phyloP scores from a whole-genome alignment of 129 eudicot genomes.

The Scalesia atractyloides region DNA sequence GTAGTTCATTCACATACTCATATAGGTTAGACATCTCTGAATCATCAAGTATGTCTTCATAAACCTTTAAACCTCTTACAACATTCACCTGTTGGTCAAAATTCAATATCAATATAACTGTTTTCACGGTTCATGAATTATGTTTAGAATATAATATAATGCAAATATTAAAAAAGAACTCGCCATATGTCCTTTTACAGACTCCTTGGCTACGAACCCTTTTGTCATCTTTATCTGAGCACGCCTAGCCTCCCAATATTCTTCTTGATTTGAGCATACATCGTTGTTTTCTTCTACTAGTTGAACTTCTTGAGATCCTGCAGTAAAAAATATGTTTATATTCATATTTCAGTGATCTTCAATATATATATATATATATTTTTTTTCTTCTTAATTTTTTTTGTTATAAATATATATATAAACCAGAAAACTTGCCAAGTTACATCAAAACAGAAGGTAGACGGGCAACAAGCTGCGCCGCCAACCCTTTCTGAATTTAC shows the following conservation, averaged over 20 bases:
- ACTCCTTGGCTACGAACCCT: slow-evolving; percentile 98
- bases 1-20: slow-evolving; percentile 76
- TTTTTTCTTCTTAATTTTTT: no score
- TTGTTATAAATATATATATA: no score
- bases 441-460: no score
- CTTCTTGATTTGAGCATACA: slow-evolving; percentile 52
- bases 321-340: not conserved
- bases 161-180: slow-evolving; percentile 43
- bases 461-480: no score
- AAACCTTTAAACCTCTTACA: slow-evolving; percentile 90
- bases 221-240: slow-evolving; percentile 90
- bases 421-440: no score
- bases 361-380: no score
- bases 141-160: slow-evolving; percentile 10
- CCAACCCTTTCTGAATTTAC: no score
- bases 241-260: slow-evolving; percentile 77
- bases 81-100: slow-evolving; percentile 79
- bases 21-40: slow-evolving; percentile 66
- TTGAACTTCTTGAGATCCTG: slow-evolving; percentile 84
- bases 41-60: slow-evolving; percentile 74
- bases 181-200: slow-evolving; percentile 97
- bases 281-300: slow-evolving; percentile 42
- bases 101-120: not conserved
- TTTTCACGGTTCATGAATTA: not conserved
- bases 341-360: no score